Conservation (phyloP, 192 early-diverging fungal species). For the Diversispora eburnea region DNA sequence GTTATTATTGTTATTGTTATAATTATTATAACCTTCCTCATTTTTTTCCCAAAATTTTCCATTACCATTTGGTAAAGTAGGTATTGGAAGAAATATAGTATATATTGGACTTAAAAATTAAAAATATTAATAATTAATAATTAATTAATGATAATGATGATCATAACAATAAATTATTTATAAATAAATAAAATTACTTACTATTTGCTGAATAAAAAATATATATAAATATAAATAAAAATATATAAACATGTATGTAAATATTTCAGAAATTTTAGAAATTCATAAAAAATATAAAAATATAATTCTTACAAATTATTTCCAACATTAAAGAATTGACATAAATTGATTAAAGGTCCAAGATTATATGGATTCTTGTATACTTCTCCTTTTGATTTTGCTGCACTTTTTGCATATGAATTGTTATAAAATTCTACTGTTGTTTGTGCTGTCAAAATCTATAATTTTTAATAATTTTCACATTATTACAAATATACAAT, state of each 20-base stretch:
- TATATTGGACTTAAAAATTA: conserved; percentile 44
- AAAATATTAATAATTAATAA: neutral
- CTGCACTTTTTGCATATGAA: conserved; percentile 45
- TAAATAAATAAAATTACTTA: conserved; percentile 1
- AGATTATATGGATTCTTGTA: conserved; percentile 48
- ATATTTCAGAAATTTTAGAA: neutral
- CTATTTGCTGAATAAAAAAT: conserved; percentile 7
- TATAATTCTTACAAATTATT: conserved; percentile 41
- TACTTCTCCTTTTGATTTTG: conserved; percentile 49
- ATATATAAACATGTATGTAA: neutral
- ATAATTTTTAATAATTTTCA: neutral
- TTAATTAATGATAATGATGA: neutral
- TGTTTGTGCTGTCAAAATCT: conserved; percentile 56
- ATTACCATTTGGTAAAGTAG: conserved; percentile 48
- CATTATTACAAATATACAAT: neutral
- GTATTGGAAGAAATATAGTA: conserved; percentile 47
- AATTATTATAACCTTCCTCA: neutral
- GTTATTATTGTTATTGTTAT: too few species aligned
- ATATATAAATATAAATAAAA: neutral
- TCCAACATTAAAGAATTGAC: conserved; percentile 53
- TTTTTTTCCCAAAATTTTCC: conserved; percentile 44
- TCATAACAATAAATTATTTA: neutral
- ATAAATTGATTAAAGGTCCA: conserved; percentile 42
- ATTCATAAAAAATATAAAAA: neutral
- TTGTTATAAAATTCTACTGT: conserved; percentile 64